phyloP scores from a whole-genome alignment of 2,329 filamentous ascomycete species.

The Fusarium ramigenum region DNA sequence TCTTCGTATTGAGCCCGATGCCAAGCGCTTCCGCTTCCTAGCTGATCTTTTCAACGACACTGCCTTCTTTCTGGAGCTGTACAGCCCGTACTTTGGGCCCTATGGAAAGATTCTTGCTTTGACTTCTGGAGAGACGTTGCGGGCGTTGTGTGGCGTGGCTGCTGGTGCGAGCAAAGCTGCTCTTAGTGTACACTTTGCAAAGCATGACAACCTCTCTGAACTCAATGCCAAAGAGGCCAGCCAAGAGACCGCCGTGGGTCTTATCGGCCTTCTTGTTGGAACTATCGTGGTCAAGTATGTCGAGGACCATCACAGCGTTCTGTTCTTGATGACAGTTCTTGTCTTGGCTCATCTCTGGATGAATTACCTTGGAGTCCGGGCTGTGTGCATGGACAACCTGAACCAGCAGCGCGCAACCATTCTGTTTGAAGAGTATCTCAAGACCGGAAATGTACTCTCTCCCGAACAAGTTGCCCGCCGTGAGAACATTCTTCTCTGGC shows the following conservation, averaged over 20 bases:
- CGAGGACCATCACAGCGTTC: constrained; percentile 75
- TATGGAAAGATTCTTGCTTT: constrained; percentile 61
- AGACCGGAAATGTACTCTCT: constrained; percentile 61
- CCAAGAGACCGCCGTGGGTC: constrained; percentile 91
- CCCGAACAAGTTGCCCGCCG: constrained; percentile 72
- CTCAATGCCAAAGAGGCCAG: constrained; percentile 95
- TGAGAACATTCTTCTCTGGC: constrained; percentile 69
- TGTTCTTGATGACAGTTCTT: constrained; percentile 75
- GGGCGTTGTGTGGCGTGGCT: constrained; percentile 84
- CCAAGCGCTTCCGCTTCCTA: constrained; percentile 87
- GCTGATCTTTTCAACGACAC: constrained; percentile 90
- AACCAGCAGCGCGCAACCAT: constrained; percentile 89
- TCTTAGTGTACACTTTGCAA: constrained; percentile 90
- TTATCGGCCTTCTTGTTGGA: constrained; percentile 86
- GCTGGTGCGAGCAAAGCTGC: constrained; percentile 91
- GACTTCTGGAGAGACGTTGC: constrained; percentile 60
- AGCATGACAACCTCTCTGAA: constrained; percentile 86
- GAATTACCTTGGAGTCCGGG: constrained; percentile 86
- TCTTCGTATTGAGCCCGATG: constrained; percentile 86
- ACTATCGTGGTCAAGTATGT: constrained; percentile 83
- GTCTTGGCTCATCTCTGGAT: constrained; percentile 81
- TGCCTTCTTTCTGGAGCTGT: constrained; percentile 85
- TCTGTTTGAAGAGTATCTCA: constrained; percentile 70
- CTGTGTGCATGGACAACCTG: constrained; percentile 83
- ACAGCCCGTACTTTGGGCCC: constrained; percentile 76